Conservation (phyloP, 495 filamentous ascomycete genomes). For the Lasiosphaeria miniovina region DNA sequence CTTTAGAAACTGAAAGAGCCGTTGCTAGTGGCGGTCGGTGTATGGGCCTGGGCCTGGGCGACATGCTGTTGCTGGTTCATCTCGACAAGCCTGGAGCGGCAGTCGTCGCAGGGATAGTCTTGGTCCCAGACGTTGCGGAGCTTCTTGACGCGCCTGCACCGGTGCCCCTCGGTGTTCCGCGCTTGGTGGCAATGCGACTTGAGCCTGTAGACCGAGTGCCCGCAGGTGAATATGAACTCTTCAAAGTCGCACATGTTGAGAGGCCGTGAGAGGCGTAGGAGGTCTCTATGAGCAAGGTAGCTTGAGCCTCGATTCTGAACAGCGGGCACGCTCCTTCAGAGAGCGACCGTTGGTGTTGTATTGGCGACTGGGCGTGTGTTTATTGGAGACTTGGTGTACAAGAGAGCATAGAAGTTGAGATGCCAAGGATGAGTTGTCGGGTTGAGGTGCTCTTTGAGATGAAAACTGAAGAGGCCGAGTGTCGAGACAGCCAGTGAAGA, state of each 20-base stretch:
- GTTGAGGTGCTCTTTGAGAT: too few species aligned
- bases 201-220: slow-evolving; percentile 51
- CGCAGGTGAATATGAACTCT: slow-evolving; percentile 59
- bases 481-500: too few species aligned
- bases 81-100: slow-evolving; percentile 8
- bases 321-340: too few species aligned
- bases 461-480: too few species aligned
- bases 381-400: too few species aligned
- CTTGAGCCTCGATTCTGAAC: not conserved
- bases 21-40: not conserved
- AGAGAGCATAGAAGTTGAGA: too few species aligned
- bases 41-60: slow-evolving; percentile 1
- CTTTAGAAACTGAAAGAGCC: not conserved
- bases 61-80: slow-evolving; percentile 3
- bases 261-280: not conserved
- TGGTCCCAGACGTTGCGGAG: slow-evolving; percentile 55
- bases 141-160: slow-evolving; percentile 59
- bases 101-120: slow-evolving; percentile 43
- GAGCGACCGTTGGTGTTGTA: too few species aligned
- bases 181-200: slow-evolving; percentile 69
- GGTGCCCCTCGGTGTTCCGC: slow-evolving; percentile 61
- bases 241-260: slow-evolving; percentile 64
- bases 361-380: too few species aligned
- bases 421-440: too few species aligned
- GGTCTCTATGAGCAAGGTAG: not conserved